These are phyloP conservation scores for Oryza coarctata DNA, from an alignment of 176 grass and related monocot genomes.

Conservation along the genomic window DNA sequence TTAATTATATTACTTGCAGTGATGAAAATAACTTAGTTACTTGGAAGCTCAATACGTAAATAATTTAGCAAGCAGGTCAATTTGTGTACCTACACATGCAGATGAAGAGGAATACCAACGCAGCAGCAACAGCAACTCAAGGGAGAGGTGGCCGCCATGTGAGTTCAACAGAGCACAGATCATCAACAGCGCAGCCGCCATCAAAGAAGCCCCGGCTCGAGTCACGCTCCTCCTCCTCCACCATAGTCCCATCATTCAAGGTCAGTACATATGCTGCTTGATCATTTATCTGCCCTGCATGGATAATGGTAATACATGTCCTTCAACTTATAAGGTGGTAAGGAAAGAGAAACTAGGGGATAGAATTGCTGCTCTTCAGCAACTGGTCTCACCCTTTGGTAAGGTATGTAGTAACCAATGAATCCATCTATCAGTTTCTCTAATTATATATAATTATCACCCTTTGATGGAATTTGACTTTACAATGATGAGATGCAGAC, in stretches of 20 bases:
- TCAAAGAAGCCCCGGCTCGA: slow-evolving; percentile 51
- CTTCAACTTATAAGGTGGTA: slow-evolving; percentile 62
- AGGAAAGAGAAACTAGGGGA: slow-evolving; percentile 98
- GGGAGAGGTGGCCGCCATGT: background rate
- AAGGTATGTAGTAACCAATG: slow-evolving; percentile 53
- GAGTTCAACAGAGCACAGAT: background rate
- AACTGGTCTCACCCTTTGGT: slow-evolving; percentile 88
- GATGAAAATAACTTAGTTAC: background rate
- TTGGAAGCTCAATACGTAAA: background rate
- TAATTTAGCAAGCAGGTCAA: background rate
- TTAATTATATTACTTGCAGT: background rate
- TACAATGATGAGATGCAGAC: slow-evolving; percentile 50
- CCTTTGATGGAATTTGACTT: too few relatives aligned
- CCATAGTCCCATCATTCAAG: slow-evolving; percentile 73
- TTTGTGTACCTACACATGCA: background rate
- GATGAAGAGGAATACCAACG: background rate
- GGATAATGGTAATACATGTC: background rate
- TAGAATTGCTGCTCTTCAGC: slow-evolving; percentile 94
- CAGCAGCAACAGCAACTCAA: background rate
- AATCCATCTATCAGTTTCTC: background rate
- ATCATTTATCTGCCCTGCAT: background rate
- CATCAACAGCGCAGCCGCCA: slow-evolving; percentile 10
- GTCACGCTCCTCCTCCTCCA: slow-evolving; percentile 36
- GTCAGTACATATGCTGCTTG: slow-evolving; percentile 17
- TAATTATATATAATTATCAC: background rate